Evolutionary conservation across 352 stramenopile genomes (phyloP), one percentile per base, ranked within the genome.

Genomic region (Globisporangium rhizosaccharum): DNA sequence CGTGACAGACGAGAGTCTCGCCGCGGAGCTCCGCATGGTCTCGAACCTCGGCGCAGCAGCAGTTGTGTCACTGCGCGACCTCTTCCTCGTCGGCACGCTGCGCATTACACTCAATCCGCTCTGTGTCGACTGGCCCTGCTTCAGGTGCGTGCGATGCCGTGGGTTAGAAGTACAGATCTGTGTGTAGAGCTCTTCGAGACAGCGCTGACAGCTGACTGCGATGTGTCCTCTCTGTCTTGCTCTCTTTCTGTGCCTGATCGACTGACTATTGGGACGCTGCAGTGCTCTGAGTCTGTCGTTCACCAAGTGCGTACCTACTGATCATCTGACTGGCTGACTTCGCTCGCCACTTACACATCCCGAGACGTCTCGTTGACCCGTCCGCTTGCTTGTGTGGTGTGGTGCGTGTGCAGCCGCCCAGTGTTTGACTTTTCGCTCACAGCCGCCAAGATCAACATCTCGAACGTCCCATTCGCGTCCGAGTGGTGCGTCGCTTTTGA

Each of bases 371-470:
- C 30, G 30, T 9, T 36, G 5, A 36, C 30, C 5, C 9, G 30
- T 36, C 30, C 4, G 30, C 30, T 23, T 28, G 44, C 20, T 23
- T 26, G 18, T 49, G 44, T 49, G 44, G 25, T 58, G 39, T 52
- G 28, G 26, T 58, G 28, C 50, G 50, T 23, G 20, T 61, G 11
- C 53, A 92, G 82, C 30, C 79, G 79, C 3, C 82, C 82, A 2
- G 65, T 79, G 33, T 79, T 92, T 53, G 82, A 92, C 48, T 92
- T 92, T 54, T 89, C 78, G 3, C 69, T 92, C 53, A 92, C 75
- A 0, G 82, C 82, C 15, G 82, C 82, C 59, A 92, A 90, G 63
- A 92, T 92, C 78, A 90, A 90, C 74, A 76, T 90, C 55, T 71
- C 80, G 33, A 90, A 88, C 63, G 80, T 92, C 28, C 79, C 82